phyloP scores from a whole-genome alignment of 192 early-diverging fungal species.

The Coemansia sp. region DNA sequence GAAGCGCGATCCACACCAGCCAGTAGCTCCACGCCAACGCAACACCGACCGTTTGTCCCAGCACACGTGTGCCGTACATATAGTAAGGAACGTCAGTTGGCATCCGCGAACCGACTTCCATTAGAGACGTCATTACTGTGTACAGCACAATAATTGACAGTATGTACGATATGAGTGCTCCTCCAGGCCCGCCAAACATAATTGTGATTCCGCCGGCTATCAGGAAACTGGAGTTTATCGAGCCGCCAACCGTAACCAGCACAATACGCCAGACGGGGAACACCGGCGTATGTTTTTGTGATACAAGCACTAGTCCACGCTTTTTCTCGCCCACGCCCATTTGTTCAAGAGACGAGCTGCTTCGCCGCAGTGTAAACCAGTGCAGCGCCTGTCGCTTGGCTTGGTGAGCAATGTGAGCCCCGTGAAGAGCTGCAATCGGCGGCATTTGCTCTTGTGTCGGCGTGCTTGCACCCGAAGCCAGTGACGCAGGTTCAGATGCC shows the following conservation, averaged over 20 bases:
- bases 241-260: conserved; percentile 7
- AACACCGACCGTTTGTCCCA: conserved; percentile 17
- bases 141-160: conserved; percentile 12
- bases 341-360: not conserved
- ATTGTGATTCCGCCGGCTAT: conserved; percentile 22
- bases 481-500: not conserved
- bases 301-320: conserved; percentile 1
- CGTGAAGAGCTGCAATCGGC: not conserved
- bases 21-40: conserved; percentile 25
- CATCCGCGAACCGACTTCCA: conserved; percentile 23
- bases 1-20: conserved; percentile 24
- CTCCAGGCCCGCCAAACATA: conserved; percentile 23
- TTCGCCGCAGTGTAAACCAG: not conserved
- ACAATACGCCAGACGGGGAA: conserved; percentile 7
- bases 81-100: conserved; percentile 20
- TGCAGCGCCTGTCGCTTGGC: conserved; percentile 8
- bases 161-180: conserved; percentile 16
- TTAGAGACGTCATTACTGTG: conserved; percentile 24
- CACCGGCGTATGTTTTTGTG: not conserved
- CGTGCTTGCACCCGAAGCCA: conserved; percentile 7
- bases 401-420: conserved; percentile 1
- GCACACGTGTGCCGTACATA: conserved; percentile 18
- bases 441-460: conserved; percentile 2
- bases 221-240: conserved; percentile 19
- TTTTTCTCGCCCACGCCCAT: conserved; percentile 10